phyloP scores from a whole-genome alignment of 495 filamentous ascomycete species.

The Aspergillus bertholletiae region DNA sequence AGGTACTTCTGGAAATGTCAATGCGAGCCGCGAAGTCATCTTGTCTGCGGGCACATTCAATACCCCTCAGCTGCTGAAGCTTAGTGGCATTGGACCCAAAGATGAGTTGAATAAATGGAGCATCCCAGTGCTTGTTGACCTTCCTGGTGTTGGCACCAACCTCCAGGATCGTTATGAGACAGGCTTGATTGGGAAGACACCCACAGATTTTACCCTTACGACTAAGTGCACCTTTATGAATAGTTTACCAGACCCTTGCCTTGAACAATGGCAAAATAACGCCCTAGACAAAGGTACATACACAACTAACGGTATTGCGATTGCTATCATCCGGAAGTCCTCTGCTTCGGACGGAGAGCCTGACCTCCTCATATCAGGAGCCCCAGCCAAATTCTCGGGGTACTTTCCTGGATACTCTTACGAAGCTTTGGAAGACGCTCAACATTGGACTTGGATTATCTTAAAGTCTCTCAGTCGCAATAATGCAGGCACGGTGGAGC shows the following conservation, averaged over 20 bases:
- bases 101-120: constrained; percentile 42
- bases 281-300: constrained; percentile 44
- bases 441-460: constrained; percentile 44
- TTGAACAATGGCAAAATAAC: constrained; percentile 43
- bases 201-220: constrained; percentile 43
- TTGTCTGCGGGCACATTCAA: constrained; percentile 60
- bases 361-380: constrained; percentile 54
- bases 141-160: constrained; percentile 63
- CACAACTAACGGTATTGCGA: constrained; percentile 44
- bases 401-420: constrained; percentile 34
- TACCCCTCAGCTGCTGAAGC: constrained; percentile 62
- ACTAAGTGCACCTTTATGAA: constrained; percentile 46
- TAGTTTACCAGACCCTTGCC: constrained; percentile 43
- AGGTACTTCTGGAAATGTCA: constrained; percentile 43
- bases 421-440: constrained; percentile 21
- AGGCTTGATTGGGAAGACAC: constrained; percentile 41
- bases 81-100: constrained; percentile 59
- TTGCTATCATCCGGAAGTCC: constrained; percentile 45
- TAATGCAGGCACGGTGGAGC: constrained; percentile 47
- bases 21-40: constrained; percentile 58
- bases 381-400: constrained; percentile 46
- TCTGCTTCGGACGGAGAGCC: constrained; percentile 32
- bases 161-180: constrained; percentile 65
- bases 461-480: constrained; percentile 50
- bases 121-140: constrained; percentile 51